A percentile compares a stretch with the other conserved stretches of the same genome.
These are phyloP conservation scores for Juglanconis oblonga DNA, from an alignment of 2,329 filamentous ascomycete genomes.

Conservation along the genomic window DNA sequence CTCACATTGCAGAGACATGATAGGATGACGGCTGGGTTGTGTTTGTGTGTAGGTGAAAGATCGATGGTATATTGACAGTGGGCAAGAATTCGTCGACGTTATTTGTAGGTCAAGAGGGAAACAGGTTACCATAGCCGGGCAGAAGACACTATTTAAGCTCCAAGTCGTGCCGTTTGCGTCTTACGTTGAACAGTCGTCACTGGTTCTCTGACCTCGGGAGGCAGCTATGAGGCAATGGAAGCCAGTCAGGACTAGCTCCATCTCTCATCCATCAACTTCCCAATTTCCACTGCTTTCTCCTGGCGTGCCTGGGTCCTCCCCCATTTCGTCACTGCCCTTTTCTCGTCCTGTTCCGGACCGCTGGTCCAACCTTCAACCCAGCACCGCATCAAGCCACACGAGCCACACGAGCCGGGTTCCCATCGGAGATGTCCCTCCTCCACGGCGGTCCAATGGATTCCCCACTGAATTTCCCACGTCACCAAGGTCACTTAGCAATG, in stretches of 20 bases:
- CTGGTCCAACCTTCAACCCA: background rate
- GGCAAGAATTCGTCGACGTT: background rate
- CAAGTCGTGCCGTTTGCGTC: background rate
- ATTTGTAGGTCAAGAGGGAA: too few relatives aligned
- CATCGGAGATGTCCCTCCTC: too few relatives aligned
- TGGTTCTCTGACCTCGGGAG: background rate
- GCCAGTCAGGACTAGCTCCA: background rate
- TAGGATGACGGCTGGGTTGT: background rate
- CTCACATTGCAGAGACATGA: constrained; percentile 61
- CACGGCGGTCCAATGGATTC: too few relatives aligned
- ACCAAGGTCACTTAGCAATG: too few relatives aligned
- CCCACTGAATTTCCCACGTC: too few relatives aligned
- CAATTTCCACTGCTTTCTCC: background rate
- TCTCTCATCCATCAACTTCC: background rate
- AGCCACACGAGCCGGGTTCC: background rate
- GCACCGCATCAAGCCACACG: background rate
- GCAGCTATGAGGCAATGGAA: constrained; percentile 18
- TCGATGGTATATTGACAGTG: background rate
- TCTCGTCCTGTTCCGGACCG: background rate
- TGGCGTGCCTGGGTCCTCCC: background rate
- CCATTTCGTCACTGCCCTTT: constrained; percentile 15
- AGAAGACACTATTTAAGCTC: background rate
- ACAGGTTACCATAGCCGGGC: too few relatives aligned
- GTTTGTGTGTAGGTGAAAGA: constrained; percentile 1
- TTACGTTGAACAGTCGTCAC: constrained; percentile 19